phyloP scores from a whole-genome alignment of 2,329 filamentous ascomycete genomes.

The Xylaria sp. region DNA sequence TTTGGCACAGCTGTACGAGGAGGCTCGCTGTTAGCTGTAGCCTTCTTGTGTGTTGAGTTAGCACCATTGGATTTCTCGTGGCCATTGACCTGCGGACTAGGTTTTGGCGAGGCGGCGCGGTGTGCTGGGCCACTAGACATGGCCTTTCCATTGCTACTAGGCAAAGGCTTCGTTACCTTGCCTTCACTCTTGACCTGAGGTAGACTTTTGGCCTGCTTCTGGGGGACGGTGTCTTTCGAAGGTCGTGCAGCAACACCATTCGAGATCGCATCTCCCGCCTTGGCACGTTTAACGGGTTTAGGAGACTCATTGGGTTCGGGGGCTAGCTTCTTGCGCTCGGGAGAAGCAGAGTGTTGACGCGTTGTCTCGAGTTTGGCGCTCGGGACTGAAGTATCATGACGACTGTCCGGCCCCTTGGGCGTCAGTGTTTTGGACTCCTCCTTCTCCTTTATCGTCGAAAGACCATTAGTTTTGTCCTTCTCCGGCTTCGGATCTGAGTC shows the following conservation, averaged over 20 bases:
- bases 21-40: slow-evolving; percentile 28
- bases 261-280: slow-evolving; percentile 33
- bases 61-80: slow-evolving; percentile 33
- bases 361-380: slow-evolving; percentile 27
- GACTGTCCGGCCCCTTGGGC: slow-evolving; percentile 26
- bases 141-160: slow-evolving; percentile 26
- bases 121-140: slow-evolving; percentile 19
- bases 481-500: slow-evolving; percentile 26
- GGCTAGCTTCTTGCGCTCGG: slow-evolving; percentile 44
- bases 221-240: slow-evolving; percentile 21
- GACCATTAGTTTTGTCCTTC: slow-evolving; percentile 22
- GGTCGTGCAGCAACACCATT: slow-evolving; percentile 22
- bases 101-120: slow-evolving; percentile 34
- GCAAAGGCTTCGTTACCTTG: slow-evolving; percentile 24
- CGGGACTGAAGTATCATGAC: slow-evolving; percentile 21
- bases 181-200: slow-evolving; percentile 22
- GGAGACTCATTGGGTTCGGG: slow-evolving; percentile 41
- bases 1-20: slow-evolving; percentile 43
- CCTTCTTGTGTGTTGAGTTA: slow-evolving; percentile 36
- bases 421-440: slow-evolving; percentile 26
- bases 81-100: slow-evolving; percentile 41
- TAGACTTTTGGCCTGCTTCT: slow-evolving; percentile 15
- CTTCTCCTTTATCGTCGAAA: slow-evolving; percentile 24
- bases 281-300: slow-evolving; percentile 44
- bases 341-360: slow-evolving; percentile 36